Conservation (phyloP, 1,284 basidiomycete genomes). For the Sporisorium exsertum region DNA sequence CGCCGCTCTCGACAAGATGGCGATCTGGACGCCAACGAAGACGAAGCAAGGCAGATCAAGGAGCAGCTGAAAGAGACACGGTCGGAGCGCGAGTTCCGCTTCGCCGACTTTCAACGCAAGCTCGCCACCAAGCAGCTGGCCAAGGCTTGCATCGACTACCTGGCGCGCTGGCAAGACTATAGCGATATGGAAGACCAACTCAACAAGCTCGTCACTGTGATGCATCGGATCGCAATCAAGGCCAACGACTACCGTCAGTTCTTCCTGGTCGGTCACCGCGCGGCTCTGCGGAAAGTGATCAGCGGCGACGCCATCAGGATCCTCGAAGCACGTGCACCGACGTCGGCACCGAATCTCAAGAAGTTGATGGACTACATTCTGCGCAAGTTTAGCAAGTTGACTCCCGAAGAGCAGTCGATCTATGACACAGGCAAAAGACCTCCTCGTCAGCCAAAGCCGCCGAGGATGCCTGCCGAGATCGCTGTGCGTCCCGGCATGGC, state of each 20-base stretch:
- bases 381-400: constrained; percentile 62
- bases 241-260: constrained; percentile 56
- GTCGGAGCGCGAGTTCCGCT: constrained; percentile 63
- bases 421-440: constrained; percentile 56
- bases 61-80: constrained; percentile 46
- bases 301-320: constrained; percentile 38
- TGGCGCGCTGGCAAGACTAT: constrained; percentile 62
- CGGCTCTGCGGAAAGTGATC: constrained; percentile 41
- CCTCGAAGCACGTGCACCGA: constrained; percentile 40
- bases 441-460: constrained; percentile 49
- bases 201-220: constrained; percentile 56
- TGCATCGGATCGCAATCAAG: constrained; percentile 65
- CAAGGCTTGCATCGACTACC: constrained; percentile 61
- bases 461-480: constrained; percentile 57
- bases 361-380: constrained; percentile 60
- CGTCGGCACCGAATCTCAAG: constrained; percentile 47
- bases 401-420: constrained; percentile 54
- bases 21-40: constrained; percentile 47
- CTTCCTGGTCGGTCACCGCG: constrained; percentile 50
- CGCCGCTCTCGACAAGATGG: constrained; percentile 45
- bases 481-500: constrained; percentile 52
- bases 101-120: constrained; percentile 63
- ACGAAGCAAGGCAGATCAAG: constrained; percentile 44
- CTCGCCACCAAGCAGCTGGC: constrained; percentile 59
- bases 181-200: constrained; percentile 54